Evolutionary conservation across 495 filamentous ascomycete genomes (phyloP).

Genomic region (Podospora pseudoanserina): DNA sequence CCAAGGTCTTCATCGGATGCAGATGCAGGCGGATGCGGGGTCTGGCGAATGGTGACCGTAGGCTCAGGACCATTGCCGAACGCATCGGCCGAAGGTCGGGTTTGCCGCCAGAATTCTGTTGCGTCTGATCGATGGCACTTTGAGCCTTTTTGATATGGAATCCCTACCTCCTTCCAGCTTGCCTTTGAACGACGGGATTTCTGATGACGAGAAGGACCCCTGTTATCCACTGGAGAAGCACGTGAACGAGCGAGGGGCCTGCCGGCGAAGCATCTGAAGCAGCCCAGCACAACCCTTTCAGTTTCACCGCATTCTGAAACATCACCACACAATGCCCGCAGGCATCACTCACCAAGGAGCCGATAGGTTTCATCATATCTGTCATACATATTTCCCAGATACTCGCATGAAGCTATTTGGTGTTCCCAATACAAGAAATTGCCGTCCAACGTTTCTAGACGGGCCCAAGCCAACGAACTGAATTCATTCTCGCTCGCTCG

Average conservation of each 20-base stretch:
- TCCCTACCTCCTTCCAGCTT: not conserved
- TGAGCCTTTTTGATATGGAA: not conserved
- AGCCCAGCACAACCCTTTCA: not conserved
- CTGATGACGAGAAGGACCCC: not conserved
- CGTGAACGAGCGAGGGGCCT: not conserved
- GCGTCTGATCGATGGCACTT: too few relatives aligned
- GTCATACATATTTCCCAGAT: not conserved
- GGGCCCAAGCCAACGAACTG: not conserved
- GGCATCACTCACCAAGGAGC: not conserved
- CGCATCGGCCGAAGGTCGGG: not conserved
- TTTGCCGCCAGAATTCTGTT: too few relatives aligned
- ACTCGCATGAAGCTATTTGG: not conserved
- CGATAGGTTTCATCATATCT: not conserved
- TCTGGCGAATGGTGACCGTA: not conserved
- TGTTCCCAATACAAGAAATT: not conserved
- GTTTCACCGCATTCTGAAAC: not conserved
- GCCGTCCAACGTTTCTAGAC: not conserved
- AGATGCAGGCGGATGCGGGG: not conserved
- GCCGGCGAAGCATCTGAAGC: not conserved
- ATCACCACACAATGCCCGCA: not conserved
- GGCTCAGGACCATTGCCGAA: not conserved
- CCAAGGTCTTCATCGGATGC: not conserved
- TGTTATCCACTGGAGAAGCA: not conserved
- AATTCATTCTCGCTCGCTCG: slow-evolving; percentile 1
- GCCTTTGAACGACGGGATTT: not conserved